These are phyloP conservation scores for Gryganskiella cystojenkinii DNA, from an alignment of 192 early-diverging fungal genomes.

Conservation along the genomic window DNA sequence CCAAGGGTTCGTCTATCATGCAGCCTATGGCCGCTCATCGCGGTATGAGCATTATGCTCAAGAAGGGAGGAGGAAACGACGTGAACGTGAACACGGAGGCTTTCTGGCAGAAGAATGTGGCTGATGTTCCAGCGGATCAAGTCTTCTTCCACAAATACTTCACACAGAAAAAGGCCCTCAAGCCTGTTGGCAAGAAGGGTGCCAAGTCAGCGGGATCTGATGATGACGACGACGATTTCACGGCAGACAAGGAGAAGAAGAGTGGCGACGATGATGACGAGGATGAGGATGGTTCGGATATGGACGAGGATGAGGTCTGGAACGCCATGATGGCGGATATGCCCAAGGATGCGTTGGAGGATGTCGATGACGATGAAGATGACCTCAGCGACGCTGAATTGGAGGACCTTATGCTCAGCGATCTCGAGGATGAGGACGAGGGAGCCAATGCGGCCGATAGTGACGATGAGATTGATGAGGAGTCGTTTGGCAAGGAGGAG, in stretches of 20 bases:
- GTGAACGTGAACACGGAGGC: conserved; percentile 73
- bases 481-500: conserved; percentile 65
- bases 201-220: conserved; percentile 47
- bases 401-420: conserved; percentile 55
- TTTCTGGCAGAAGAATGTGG: conserved; percentile 67
- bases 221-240: conserved; percentile 43
- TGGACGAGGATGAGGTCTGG: conserved; percentile 91
- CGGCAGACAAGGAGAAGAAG: conserved; percentile 55
- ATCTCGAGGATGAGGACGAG: conserved; percentile 58
- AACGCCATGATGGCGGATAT: conserved; percentile 83
- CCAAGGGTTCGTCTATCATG: conserved; percentile 67
- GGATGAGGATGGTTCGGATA: conserved; percentile 22
- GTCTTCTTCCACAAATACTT: conserved; percentile 86
- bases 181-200: conserved; percentile 18
- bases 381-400: conserved; percentile 58
- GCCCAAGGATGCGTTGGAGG: conserved; percentile 67
- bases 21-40: conserved; percentile 69
- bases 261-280: conserved; percentile 56
- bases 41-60: conserved; percentile 67
- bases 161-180: conserved; percentile 63
- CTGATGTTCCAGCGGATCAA: conserved; percentile 81
- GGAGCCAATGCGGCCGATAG: conserved; percentile 57
- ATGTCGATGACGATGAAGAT: conserved; percentile 64
- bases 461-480: conserved; percentile 58
- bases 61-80: conserved; percentile 73